These are phyloP conservation scores for Hordeum marinum DNA, from an alignment of 176 grass and related monocot genomes.

Conservation along the genomic window DNA sequence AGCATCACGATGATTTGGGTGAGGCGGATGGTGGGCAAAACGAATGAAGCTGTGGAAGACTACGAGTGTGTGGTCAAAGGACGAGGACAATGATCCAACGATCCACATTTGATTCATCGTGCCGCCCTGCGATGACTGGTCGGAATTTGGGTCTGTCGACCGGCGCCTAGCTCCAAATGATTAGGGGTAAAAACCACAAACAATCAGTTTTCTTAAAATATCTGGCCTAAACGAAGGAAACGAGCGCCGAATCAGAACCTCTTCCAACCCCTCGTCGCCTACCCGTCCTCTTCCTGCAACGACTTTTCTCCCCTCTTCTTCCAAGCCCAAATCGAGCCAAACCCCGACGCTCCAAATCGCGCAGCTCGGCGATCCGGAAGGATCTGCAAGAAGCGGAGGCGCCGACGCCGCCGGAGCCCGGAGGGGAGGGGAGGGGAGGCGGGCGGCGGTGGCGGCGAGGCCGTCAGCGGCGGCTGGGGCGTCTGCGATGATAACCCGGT, in stretches of 20 bases:
- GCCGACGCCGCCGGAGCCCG: not conserved
- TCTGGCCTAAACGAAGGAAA: too few species aligned
- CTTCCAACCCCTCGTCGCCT: not conserved
- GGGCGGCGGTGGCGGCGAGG: conserved; percentile 9
- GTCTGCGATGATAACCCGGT: conserved; percentile 89
- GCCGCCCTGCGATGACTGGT: accelerated
- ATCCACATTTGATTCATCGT: too few species aligned
- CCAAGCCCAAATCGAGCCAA: not conserved
- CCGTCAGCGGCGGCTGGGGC: conserved; percentile 19
- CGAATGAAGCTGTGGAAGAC: too few species aligned
- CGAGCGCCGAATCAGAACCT: not conserved
- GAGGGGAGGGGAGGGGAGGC: conserved; percentile 31
- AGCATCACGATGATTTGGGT: too few species aligned
- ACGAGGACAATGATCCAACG: too few species aligned
- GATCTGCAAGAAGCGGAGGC: not conserved
- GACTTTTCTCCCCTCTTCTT: conserved; percentile 7
- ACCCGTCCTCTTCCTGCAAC: not conserved
- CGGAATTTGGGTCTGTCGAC: too few species aligned
- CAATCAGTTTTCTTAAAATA: too few species aligned
- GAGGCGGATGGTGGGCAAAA: too few species aligned
- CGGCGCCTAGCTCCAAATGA: too few species aligned
- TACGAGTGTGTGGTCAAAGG: too few species aligned
- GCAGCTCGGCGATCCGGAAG: conserved; percentile 20
- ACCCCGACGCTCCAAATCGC: not conserved
- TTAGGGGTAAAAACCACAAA: too few species aligned